Evolutionary conservation across 495 filamentous ascomycete species (phyloP), one percentile per base, ranked within the genome.

Genomic region (Xylaria intraflava): DNA sequence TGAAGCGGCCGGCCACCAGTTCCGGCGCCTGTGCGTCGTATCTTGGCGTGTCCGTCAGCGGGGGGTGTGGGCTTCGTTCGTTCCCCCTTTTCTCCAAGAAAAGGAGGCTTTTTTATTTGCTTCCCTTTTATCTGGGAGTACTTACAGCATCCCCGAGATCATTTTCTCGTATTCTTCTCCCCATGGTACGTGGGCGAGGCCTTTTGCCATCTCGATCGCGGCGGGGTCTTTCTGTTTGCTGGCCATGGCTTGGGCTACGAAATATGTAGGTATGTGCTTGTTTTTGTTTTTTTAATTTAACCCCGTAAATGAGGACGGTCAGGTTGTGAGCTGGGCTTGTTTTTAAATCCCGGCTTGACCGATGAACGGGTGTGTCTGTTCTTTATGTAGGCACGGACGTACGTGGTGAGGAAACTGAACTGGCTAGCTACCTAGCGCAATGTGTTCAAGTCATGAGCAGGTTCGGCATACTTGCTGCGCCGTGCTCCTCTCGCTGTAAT

Each of bases 111-210:
- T 29, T 12, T 12, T 11, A 39, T 7, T 9, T 26, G n/a, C n/a
- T n/a, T n/a, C n/a, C 9, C 12, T 7, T 17, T 0, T 24, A 6
- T 26, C 8, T 20, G 16, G 22, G 8, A 45, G n/a, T 12, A 60
- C 65, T 35, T 60, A 77, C 75, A 76, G 59, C 75, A 79, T 77
- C 1, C 77, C 76, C 0, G 76, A 78, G 33, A 79, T 74, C 78
- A 81, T 81, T 16, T 72, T 69, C 57, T 79, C 77, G 46, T 78
- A 79, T 38, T 79, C 72, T 10, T 77, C 72, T 45, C 76, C 70
- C 69, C 71, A 68, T 2, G 72, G 72, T 0, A 75, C 60, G 27
- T 73, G 55, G 33, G 62, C 48, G 7, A 81, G 62, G 14, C 46
- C 57, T 26, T 62, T 72, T 16, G 78, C 72, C 24, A 71, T 56